Percentiles rank a stretch among this genome's conserved stretches.
Evolutionary conservation across 805 yeast species (phyloP).

Genomic region (Sugiyamaella floridensis): DNA sequence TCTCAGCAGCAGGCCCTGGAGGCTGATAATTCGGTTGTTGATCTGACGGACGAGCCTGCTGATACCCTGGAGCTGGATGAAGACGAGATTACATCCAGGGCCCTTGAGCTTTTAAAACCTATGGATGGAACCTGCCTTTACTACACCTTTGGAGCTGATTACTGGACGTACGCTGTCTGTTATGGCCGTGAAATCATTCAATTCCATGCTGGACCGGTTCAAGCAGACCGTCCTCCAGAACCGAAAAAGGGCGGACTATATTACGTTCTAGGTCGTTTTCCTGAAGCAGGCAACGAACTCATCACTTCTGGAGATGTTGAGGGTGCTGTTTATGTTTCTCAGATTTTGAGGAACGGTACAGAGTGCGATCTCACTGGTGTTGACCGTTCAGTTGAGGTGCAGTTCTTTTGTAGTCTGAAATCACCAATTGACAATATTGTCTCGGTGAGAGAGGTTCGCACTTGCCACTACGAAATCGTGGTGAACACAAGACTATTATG

Average conservation of each 20-base stretch:
- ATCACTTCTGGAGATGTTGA: slow-evolving; percentile 11
- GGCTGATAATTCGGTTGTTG: background rate
- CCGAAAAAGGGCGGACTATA: slow-evolving; percentile 24
- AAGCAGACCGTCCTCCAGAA: slow-evolving; percentile 10
- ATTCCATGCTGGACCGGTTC: slow-evolving; percentile 32
- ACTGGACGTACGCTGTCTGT: slow-evolving; percentile 51
- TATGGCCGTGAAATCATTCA: slow-evolving; percentile 44
- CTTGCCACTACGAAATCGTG: slow-evolving; percentile 51
- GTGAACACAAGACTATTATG: slow-evolving; percentile 49
- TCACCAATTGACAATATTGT: slow-evolving; percentile 26
- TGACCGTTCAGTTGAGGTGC: slow-evolving; percentile 48
- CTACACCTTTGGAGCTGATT: slow-evolving; percentile 35
- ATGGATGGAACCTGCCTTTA: slow-evolving; percentile 22
- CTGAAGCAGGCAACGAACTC: background rate
- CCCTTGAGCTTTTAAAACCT: slow-evolving; percentile 15
- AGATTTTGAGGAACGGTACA: slow-evolving; percentile 44
- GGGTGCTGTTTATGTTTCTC: slow-evolving; percentile 27
- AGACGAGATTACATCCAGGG: slow-evolving; percentile 4
- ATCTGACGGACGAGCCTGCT: background rate
- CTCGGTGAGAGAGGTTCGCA: slow-evolving; percentile 45
- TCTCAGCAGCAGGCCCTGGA: background rate
- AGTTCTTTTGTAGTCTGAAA: slow-evolving; percentile 47
- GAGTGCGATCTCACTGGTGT: slow-evolving; percentile 52
- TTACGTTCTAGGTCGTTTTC: slow-evolving; percentile 28
- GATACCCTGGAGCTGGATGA: background rate